Percentiles rank a stretch among this genome's conserved stretches.
Conservation (phyloP, 2,329 filamentous ascomycete species). For the Lasiodiplodia gonubiensis region DNA sequence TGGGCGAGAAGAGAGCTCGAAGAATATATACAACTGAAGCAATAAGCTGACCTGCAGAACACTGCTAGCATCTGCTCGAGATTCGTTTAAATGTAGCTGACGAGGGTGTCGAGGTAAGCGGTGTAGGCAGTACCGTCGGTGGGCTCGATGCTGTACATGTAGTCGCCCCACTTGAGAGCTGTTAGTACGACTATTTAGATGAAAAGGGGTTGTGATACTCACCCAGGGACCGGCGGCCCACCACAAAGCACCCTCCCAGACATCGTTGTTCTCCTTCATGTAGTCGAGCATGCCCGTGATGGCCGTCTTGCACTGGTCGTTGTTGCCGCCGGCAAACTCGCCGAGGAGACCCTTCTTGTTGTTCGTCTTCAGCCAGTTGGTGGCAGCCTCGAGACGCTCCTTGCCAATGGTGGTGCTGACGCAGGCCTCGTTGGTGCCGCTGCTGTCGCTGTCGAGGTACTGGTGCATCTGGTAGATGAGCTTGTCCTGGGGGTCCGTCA, state of each 20-base stretch:
- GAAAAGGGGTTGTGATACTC: constrained; percentile 15
- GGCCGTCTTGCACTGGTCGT: constrained; percentile 54
- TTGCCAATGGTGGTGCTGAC: constrained; percentile 56
- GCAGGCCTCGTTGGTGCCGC: constrained; percentile 55
- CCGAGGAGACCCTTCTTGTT: constrained; percentile 56
- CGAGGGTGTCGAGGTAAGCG: constrained; percentile 16
- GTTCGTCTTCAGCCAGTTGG: constrained; percentile 56
- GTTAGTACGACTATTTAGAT: background rate
- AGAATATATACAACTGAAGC: constrained; percentile 15
- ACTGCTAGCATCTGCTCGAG: background rate
- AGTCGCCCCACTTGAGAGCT: constrained; percentile 37
- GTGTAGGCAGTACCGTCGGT: constrained; percentile 47
- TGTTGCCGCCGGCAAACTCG: constrained; percentile 58
- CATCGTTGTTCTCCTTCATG: constrained; percentile 53
- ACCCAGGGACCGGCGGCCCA: constrained; percentile 59
- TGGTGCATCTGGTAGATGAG: constrained; percentile 64
- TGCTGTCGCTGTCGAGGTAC: constrained; percentile 60
- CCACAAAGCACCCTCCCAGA: constrained; percentile 57
- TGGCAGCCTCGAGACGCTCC: constrained; percentile 54
- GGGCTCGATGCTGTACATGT: constrained; percentile 55
- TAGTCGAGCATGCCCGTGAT: constrained; percentile 54
- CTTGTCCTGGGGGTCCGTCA: constrained; percentile 54
- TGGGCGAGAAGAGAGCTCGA: background rate
- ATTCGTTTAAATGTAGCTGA: background rate
- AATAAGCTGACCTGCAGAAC: background rate